Base-by-base conservation (phyloP, 495 filamentous ascomycete genomes). In the Hypomontagnella submonticulosa region DNA sequence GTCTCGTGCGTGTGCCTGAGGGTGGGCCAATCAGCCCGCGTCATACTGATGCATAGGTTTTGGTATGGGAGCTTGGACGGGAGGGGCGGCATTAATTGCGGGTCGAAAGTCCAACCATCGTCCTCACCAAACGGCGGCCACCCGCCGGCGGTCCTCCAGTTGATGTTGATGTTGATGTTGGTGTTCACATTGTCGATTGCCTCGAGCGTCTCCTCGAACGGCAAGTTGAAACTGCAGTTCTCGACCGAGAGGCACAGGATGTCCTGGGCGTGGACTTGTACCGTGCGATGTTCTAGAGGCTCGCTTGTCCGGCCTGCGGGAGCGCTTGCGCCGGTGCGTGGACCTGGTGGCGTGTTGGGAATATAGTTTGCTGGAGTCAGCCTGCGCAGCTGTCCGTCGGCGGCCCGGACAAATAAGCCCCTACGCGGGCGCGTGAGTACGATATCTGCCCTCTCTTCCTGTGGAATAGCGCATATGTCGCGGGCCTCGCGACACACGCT, bases 211-310 rank as follows among this genome's bases (percentile, higher is more conserved):
- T 74, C 71, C 41, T 72, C 71, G 38, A 55, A 55, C 8, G 63
- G 71, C 10, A 74, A 57, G 40, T 67, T 74, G 50, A 74, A 72
- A 57, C 71, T 74, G 44, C 71, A 74, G 40, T 74, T 74, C 57
- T 72, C 69, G 32, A 70, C 37, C 0, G 69, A 74, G 4, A 74
- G 60, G 9, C 59, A 57, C 8, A 72, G 60, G 9, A 74, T 13
- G 9, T 74, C 71, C 12, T 65, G 44, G 0, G 49, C 4, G 30
- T 55, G 62, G 1, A 70, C 63, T 12, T 53, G 18, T 18, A 72
- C 20, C 18, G 1, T 36, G 4, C 71, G 69, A 5, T 13, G 42
- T 10, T 64, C 71, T 0, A 56, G 52, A 10, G 62, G 69, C 51
- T 73, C 56, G 1, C 32, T 4, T 27, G 33, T 36, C 7, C 38